A percentile compares a stretch with the other conserved stretches of the same genome.
Evolutionary conservation across 2,329 filamentous ascomycete genomes (phyloP).

Genomic region (Metarhizium robertsii): DNA sequence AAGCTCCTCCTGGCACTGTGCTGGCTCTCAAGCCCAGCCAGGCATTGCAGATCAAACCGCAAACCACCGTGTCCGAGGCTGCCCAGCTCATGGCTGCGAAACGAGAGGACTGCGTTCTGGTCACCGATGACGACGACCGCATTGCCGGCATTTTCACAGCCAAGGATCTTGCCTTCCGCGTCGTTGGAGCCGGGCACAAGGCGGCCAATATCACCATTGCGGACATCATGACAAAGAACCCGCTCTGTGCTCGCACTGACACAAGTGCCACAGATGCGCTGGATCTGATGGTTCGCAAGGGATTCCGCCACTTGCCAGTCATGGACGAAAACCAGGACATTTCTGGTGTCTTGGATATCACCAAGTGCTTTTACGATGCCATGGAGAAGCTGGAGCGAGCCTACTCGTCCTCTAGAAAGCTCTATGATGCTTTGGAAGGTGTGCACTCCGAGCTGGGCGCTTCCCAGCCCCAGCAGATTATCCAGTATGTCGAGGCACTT

Average conservation of each 20-base stretch:
- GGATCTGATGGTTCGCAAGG: slow-evolving; percentile 96
- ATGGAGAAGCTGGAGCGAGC: slow-evolving; percentile 99
- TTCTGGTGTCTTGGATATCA: slow-evolving; percentile 94
- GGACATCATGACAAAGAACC: slow-evolving; percentile 99
- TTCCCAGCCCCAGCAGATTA: slow-evolving; percentile 95
- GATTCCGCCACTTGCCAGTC: slow-evolving; percentile 92
- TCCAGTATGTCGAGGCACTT: slow-evolving; percentile 95
- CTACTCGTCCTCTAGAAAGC: slow-evolving; percentile 93
- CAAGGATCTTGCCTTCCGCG: slow-evolving; percentile 95
- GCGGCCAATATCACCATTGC: slow-evolving; percentile 85
- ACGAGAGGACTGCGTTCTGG: slow-evolving; percentile 92
- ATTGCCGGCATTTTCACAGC: slow-evolving; percentile 99
- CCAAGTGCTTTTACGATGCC: slow-evolving; percentile 98
- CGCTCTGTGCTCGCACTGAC: slow-evolving; percentile 91
- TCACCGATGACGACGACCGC: slow-evolving; percentile 94
- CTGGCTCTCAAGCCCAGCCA: slow-evolving; percentile 91
- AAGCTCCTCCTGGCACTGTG: slow-evolving; percentile 92
- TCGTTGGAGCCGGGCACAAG: slow-evolving; percentile 85
- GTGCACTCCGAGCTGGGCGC: slow-evolving; percentile 95
- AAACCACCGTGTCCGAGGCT: slow-evolving; percentile 87
- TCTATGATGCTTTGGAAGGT: slow-evolving; percentile 95
- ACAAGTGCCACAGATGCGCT: slow-evolving; percentile 96
- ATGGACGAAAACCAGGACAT: slow-evolving; percentile 99
- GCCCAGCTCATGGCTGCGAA: slow-evolving; percentile 99
- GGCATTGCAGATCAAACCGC: slow-evolving; percentile 94